phyloP scores from a whole-genome alignment of 139 green algal species.

The Chlorella sp. region DNA sequence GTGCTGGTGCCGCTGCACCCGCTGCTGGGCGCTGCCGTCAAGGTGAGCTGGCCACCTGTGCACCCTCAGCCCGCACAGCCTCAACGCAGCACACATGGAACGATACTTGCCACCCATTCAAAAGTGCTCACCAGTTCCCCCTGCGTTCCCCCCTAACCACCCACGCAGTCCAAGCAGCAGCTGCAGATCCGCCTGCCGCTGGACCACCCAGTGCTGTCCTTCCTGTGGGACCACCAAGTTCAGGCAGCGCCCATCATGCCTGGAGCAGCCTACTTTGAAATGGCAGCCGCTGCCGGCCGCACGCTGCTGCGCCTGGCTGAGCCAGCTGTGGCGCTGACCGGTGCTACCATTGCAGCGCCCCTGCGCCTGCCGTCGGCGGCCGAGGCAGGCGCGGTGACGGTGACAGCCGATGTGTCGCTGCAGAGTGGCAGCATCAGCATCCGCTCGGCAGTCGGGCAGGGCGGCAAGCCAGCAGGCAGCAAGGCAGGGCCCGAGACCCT shows the following conservation, averaged over 20 bases:
- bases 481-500: slow-evolving; percentile 3
- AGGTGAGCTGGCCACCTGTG: slow-evolving; percentile 13
- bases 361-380: slow-evolving; percentile 49
- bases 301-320: slow-evolving; percentile 21
- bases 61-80: not conserved
- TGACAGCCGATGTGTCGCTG: slow-evolving; percentile 21
- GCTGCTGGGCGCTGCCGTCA: slow-evolving; percentile 41
- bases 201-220: slow-evolving; percentile 47
- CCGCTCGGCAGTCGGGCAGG: not conserved
- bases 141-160: not conserved
- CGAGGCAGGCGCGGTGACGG: not conserved
- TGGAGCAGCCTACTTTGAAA: slow-evolving; percentile 46
- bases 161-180: slow-evolving; percentile 57
- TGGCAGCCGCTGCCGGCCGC: not conserved
- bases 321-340: slow-evolving; percentile 21
- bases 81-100: not conserved
- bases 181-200: slow-evolving; percentile 38
- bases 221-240: slow-evolving; percentile 80
- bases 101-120: not conserved
- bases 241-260: slow-evolving; percentile 50
- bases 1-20: slow-evolving; percentile 61
- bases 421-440: slow-evolving; percentile 36
- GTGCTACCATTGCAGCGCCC: slow-evolving; percentile 53
- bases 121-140: not conserved
- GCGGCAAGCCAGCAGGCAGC: not conserved